Percentiles rank a stretch among this genome's conserved stretches.
phyloP scores from a whole-genome alignment of 768 basidiomycete genomes.

The Russula dissimulans region DNA sequence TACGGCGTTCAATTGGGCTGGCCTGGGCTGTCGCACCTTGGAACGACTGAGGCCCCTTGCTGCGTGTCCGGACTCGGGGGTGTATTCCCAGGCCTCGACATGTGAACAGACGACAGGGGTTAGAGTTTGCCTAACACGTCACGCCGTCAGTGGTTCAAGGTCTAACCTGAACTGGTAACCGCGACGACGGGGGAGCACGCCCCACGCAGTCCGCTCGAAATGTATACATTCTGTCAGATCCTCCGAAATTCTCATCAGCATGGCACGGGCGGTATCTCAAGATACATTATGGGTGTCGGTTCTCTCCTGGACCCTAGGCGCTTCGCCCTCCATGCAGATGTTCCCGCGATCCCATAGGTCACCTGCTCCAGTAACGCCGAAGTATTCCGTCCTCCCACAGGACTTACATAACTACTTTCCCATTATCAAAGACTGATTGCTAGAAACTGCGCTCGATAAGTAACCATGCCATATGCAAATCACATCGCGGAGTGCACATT shows the following conservation, averaged over 20 bases:
- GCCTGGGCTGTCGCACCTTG: background rate
- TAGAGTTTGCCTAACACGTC: constrained; percentile 7
- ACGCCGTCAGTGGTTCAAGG: background rate
- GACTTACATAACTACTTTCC: constrained; percentile 11
- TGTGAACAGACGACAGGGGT: background rate
- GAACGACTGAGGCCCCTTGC: background rate
- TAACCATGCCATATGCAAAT: constrained; percentile 4
- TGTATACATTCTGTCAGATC: background rate
- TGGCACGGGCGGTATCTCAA: background rate
- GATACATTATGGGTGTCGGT: background rate
- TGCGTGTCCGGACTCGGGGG: background rate
- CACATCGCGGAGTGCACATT: constrained; percentile 8
- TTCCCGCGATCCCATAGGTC: constrained; percentile 4
- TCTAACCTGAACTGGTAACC: constrained; percentile 10
- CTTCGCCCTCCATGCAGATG: background rate
- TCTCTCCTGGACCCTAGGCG: constrained; percentile 3
- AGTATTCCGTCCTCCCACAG: constrained; percentile 4
- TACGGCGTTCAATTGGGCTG: background rate
- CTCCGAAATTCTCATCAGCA: constrained; percentile 5
- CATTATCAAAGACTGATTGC: constrained; percentile 3
- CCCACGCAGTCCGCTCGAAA: background rate
- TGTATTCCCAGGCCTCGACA: background rate
- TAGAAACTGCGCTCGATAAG: background rate
- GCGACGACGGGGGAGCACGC: background rate
- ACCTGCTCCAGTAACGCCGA: constrained; percentile 3